These are phyloP conservation scores for Prunus mume DNA, from an alignment of 306 rosid genomes.

Conservation along the genomic window DNA sequence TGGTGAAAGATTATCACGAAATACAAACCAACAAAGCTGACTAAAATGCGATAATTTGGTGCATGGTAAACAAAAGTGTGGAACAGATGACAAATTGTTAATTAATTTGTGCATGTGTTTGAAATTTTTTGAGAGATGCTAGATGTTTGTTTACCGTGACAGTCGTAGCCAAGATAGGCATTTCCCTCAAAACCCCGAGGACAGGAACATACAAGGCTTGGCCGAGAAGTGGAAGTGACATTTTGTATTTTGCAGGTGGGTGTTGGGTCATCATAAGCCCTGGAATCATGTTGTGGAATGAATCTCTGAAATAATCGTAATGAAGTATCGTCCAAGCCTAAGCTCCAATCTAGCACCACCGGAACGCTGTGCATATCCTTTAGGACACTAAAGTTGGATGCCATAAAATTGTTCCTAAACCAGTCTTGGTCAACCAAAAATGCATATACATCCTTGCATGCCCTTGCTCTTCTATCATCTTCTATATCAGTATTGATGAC, in stretches of 20 bases:
- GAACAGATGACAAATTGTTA: too few relatives aligned
- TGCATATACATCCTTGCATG: not conserved
- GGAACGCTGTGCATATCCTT: not conserved
- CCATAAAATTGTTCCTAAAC: not conserved
- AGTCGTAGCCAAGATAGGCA: not conserved
- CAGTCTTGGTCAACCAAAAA: not conserved
- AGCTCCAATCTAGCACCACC: conserved; percentile 25
- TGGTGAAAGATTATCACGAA: not conserved
- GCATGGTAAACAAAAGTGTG: too few relatives aligned
- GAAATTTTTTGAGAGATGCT: too few relatives aligned
- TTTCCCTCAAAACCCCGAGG: not conserved
- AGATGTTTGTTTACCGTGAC: not conserved
- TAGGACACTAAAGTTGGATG: not conserved
- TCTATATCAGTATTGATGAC: not conserved
- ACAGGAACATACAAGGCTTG: not conserved
- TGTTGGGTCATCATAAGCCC: accelerated
- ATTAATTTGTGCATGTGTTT: too few relatives aligned
- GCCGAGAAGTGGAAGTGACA: not conserved
- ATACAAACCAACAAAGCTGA: too few relatives aligned
- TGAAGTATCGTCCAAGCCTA: not conserved
- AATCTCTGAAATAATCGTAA: not conserved
- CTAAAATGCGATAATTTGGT: too few relatives aligned
- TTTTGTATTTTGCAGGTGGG: not conserved
- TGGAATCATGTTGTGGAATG: not conserved
- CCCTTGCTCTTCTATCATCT: accelerated